Evolutionary conservation across 2,329 filamentous ascomycete species (phyloP), one percentile per base, ranked within the genome.

Genomic region (Cercospora sesami): DNA sequence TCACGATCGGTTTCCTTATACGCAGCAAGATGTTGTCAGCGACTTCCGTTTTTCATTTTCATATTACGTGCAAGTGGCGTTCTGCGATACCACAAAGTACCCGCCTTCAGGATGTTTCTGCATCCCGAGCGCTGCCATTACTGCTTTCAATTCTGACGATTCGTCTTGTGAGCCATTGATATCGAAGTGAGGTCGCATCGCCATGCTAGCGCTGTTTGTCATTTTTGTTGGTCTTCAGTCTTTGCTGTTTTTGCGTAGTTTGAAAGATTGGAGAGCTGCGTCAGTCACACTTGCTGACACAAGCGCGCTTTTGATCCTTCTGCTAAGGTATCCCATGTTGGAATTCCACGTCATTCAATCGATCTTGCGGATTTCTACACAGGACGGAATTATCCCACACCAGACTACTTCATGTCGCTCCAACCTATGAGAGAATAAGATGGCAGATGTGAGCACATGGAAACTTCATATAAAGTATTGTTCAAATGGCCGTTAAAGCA

Each of bases 71-170:
- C 7, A 31, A 31, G 30, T 31, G 30, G 30, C 30, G 30, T 31
- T 31, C 30, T 31, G 30, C 30, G 8, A 31, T 66, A 71, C 70
- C 70, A 78, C 79, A 73, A 86, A 91, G 79, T 88, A 90, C 57
- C 88, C 88, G 63, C 89, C 88, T 79, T 90, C 88, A 53, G 87
- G 83, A 77, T 91, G 87, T 8, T 82, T 79, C 59, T 80, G 75
- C 28, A 90, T 81, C 23, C 79, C 73, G 60, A 90, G 82, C 21
- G 79, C 71, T 39, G 73, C 66, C 74, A 86, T 83, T 33, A 83
- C 76, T 64, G 77, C 74, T 60, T 83, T 60, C n/a, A 70, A 10
- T 18, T 65, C 26, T n/a, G 62, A 14, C 12, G 66, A 68, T 55
- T 69, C 70, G 3, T 66, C 60, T 30, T 69, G 60, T 18, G 59